These are phyloP conservation scores for Microsporum canis DNA, from an alignment of 2,329 filamentous ascomycete genomes.

Conservation along the genomic window DNA sequence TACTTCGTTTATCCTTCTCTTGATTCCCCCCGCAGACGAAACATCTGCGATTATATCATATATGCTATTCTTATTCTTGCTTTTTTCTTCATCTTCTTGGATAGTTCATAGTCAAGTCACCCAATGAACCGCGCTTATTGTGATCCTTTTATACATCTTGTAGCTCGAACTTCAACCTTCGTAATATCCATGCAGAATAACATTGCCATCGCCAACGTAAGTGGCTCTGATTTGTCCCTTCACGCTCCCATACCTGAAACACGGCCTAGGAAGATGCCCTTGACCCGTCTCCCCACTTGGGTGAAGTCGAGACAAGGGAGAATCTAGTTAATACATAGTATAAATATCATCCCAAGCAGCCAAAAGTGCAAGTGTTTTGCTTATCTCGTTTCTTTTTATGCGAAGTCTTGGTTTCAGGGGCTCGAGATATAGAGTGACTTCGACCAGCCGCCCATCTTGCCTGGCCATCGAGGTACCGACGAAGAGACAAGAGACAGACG, in stretches of 20 bases:
- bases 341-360: neutral
- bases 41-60: slow-evolving; percentile 2
- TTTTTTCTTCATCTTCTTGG: neutral
- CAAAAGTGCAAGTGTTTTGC: neutral
- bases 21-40: neutral
- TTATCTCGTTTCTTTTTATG: neutral
- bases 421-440: neutral
- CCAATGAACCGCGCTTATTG: neutral
- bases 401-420: neutral
- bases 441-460: neutral
- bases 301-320: neutral
- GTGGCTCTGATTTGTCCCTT: neutral
- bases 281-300: neutral
- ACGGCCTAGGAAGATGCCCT: neutral
- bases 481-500: neutral
- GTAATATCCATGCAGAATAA: neutral
- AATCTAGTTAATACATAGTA: neutral
- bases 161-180: neutral
- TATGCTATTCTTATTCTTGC: neutral
- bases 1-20: neutral
- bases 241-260: neutral
- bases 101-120: neutral
- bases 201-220: neutral
- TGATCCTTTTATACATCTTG: neutral
- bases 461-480: neutral